Conservation (phyloP, 257 asterid species). For the Solanum dulcamara region DNA sequence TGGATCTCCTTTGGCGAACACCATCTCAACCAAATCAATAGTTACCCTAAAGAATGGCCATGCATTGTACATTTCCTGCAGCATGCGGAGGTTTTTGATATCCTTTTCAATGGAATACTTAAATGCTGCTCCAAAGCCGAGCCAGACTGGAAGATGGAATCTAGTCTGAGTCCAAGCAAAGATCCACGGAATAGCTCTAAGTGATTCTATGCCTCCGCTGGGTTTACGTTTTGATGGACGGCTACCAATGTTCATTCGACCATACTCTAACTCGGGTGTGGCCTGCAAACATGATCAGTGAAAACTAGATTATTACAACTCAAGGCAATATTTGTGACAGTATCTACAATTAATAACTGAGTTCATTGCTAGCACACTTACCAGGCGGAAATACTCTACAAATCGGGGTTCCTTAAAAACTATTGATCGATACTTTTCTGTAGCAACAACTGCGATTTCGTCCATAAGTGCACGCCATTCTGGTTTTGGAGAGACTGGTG, state of each 20-base stretch:
- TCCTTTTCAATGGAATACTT: slow-evolving; percentile 31
- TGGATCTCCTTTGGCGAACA: slow-evolving; percentile 46
- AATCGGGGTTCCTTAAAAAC: slow-evolving; percentile 44
- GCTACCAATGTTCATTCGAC: slow-evolving; percentile 49
- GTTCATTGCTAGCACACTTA: slow-evolving; percentile 3
- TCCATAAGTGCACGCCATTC: slow-evolving; percentile 51
- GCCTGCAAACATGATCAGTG: slow-evolving; percentile 17
- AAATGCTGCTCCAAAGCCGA: slow-evolving; percentile 47
- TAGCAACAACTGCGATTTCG: slow-evolving; percentile 26
- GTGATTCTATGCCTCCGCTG: slow-evolving; percentile 48
- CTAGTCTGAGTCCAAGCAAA: slow-evolving; percentile 58
- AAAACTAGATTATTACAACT: neutral
- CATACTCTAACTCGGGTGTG: slow-evolving; percentile 46
- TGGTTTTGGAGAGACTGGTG: slow-evolving; percentile 38
- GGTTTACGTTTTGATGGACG: slow-evolving; percentile 50
- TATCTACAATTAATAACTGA: neutral
- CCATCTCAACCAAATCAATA: slow-evolving; percentile 44
- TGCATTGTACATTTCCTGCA: slow-evolving; percentile 37
- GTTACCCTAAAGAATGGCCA: slow-evolving; percentile 58
- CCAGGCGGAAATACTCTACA: slow-evolving; percentile 47
- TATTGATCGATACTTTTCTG: slow-evolving; percentile 35
- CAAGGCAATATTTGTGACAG: neutral
- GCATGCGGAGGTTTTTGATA: slow-evolving; percentile 25
- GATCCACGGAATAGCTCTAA: slow-evolving; percentile 52
- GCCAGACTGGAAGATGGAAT: slow-evolving; percentile 56